Evolutionary conservation across 2,329 filamentous ascomycete species (phyloP).

Genomic region (Claviceps sp.): DNA sequence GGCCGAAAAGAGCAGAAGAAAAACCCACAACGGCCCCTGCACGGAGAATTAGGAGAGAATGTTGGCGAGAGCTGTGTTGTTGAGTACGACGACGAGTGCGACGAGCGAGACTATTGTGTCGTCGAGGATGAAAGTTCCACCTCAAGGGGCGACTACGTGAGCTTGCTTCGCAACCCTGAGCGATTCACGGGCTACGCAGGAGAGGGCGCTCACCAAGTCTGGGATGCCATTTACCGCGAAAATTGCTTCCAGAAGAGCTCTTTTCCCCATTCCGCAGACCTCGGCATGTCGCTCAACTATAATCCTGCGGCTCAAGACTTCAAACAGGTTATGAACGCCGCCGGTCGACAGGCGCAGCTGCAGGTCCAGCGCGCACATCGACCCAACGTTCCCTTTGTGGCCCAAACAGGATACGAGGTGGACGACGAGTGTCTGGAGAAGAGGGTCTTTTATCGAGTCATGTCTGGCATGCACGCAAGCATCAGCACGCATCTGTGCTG

Average conservation of each 20-base stretch:
- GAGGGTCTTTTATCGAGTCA: constrained; percentile 90
- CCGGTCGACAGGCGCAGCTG: constrained; percentile 46
- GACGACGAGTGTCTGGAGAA: constrained; percentile 96
- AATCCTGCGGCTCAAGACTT: constrained; percentile 47
- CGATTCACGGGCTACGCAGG: constrained; percentile 91
- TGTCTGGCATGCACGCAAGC: constrained; percentile 96
- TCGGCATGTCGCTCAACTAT: constrained; percentile 32
- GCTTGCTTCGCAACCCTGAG: constrained; percentile 83
- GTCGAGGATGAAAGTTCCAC: constrained; percentile 82
- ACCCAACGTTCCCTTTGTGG: constrained; percentile 44
- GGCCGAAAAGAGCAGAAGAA: constrained; percentile 60
- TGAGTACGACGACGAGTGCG: constrained; percentile 94
- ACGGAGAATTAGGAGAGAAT: constrained; percentile 68
- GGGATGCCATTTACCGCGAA: constrained; percentile 93
- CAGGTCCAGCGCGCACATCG: constrained; percentile 32
- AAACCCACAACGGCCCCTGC: constrained; percentile 58
- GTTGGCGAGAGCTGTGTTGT: constrained; percentile 95
- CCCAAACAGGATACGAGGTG: constrained; percentile 54
- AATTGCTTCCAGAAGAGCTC: constrained; percentile 78
- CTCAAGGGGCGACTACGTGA: constrained; percentile 92
- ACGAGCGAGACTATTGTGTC: constrained; percentile 92
- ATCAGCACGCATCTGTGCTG: constrained; percentile 94
- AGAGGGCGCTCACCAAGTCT: constrained; percentile 73
- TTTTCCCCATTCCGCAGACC: constrained; percentile 44
- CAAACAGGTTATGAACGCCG: constrained; percentile 45